These are phyloP conservation scores for Russula sp. DNA, from an alignment of 768 basidiomycete species.

Conservation along the genomic window DNA sequence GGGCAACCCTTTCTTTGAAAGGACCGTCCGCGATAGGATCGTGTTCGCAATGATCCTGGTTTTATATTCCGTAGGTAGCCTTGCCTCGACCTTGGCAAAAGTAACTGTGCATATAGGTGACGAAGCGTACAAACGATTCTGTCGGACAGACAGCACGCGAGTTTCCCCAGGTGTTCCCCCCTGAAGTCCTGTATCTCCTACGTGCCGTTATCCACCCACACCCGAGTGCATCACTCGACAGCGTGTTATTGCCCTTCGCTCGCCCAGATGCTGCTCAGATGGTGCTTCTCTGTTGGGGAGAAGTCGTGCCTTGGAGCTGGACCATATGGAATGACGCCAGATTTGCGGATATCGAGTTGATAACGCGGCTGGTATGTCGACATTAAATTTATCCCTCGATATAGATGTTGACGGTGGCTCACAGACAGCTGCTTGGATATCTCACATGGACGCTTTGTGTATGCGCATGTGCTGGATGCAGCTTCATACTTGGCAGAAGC, in stretches of 20 bases:
- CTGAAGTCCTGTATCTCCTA: slow-evolving; percentile 13
- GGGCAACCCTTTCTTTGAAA: background rate
- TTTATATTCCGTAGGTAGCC: slow-evolving; percentile 23
- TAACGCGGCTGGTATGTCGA: slow-evolving; percentile 43
- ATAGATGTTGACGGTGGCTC: background rate
- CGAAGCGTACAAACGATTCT: background rate
- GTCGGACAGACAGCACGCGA: background rate
- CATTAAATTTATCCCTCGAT: background rate
- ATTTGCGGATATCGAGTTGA: slow-evolving; percentile 42
- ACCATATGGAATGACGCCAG: slow-evolving; percentile 52
- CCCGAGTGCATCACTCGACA: slow-evolving; percentile 17
- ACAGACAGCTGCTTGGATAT: slow-evolving; percentile 53
- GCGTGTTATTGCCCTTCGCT: background rate
- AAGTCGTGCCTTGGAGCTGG: slow-evolving; percentile 61
- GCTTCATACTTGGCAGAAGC: slow-evolving; percentile 22
- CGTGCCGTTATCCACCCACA: slow-evolving; percentile 14
- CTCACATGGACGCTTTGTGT: slow-evolving; percentile 31
- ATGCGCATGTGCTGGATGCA: background rate
- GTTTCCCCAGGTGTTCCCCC: slow-evolving; percentile 8
- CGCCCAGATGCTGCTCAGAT: slow-evolving; percentile 39
- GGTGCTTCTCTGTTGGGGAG: slow-evolving; percentile 55
- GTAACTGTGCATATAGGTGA: background rate
- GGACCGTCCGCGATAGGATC: slow-evolving; percentile 11
- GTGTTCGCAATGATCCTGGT: slow-evolving; percentile 23
- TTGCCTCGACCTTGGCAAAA: background rate